Base-by-base conservation (phyloP, 257 asterid species). In the Rubia yunnanensis region DNA sequence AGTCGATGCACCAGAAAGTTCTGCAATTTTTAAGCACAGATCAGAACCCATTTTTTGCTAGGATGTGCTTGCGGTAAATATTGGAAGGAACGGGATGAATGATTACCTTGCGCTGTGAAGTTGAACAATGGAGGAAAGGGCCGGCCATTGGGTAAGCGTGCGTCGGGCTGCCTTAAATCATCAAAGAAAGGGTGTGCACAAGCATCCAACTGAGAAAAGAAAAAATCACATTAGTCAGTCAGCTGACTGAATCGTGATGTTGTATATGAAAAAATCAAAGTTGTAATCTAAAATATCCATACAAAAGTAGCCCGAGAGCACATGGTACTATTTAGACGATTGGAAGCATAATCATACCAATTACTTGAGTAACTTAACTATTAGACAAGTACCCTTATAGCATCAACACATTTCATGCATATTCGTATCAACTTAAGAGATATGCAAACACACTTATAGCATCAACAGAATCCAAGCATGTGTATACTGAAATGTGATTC, bases 141-240 rank as follows among this genome's bases (percentile, higher is more conserved):
- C 38, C 78, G 82, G 39, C 95, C 94, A 52, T 82, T 88, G 23
- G 96, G 94, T 76, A 91, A 82, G 73, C 78, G 65, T 11, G 88
- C 81, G 70, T 78, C 78, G 48, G 92, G 88, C 49, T 74, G 87
- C 73, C 96, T 84, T 60, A 91, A 71, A 67, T 75, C 74, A 38
- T 91, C 95, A 35, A 91, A 91, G 79, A 91, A 88, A 1, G 96
- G 92, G 75, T 91, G 98, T 36, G 98, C 92, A 79, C 92, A 85
- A 28, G 96, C 98, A 80, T 91, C 98, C 90, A 91, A 76, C 98
- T 90, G 77, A 60, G 52, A 62, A 72, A 54, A 58, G 23, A 23
- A 53, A 53, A 10, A 26, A 64, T 27, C 31, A 6, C 6, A 10
- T 20, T 14, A 38, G 17, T 38, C 46, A 10, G 46, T 38, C 46